Percentiles rank a stretch among this genome's conserved stretches.
Evolutionary conservation across 1,139 yeast species (phyloP).

Genomic region (Pneumocystis wakefieldiae): DNA sequence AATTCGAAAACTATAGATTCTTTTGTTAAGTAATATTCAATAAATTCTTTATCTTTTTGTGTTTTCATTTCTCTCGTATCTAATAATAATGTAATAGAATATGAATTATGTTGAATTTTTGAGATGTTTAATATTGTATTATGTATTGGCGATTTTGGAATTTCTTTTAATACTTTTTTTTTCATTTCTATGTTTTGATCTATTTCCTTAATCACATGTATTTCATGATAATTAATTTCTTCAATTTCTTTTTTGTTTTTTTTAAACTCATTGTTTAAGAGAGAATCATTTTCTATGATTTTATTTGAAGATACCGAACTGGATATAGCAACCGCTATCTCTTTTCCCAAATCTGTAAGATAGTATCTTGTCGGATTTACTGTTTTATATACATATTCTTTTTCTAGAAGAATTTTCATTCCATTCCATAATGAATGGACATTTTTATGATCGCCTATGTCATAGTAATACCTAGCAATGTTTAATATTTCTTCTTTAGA

Average conservation of each 20-base stretch:
- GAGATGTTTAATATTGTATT: neutral
- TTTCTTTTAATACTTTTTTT: neutral
- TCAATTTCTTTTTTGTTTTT: neutral
- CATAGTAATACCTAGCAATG: slow-evolving; percentile 47
- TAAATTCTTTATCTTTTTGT: slow-evolving; percentile 46
- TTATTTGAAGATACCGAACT: slow-evolving; percentile 27
- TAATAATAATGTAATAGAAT: slow-evolving; percentile 45
- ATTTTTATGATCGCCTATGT: slow-evolving; percentile 21
- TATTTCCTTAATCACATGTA: neutral
- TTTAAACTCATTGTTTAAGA: neutral
- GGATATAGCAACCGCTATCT: slow-evolving; percentile 45
- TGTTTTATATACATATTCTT: slow-evolving; percentile 42
- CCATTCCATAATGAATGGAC: slow-evolving; percentile 72
- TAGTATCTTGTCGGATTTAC: slow-evolving; percentile 50
- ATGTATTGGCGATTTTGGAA: slow-evolving; percentile 2
- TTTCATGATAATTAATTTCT: neutral
- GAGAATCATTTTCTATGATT: slow-evolving; percentile 8
- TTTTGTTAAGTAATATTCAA: slow-evolving; percentile 37
- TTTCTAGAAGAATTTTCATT: slow-evolving; percentile 44
- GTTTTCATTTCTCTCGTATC: slow-evolving; percentile 72
- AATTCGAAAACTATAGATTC: slow-evolving; percentile 36
- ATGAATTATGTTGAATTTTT: slow-evolving; percentile 29
- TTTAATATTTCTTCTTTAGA: slow-evolving; percentile 45
- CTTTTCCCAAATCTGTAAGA: slow-evolving; percentile 60
- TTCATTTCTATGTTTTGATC: neutral